A percentile compares a stretch with the other conserved stretches of the same genome.
Evolutionary conservation across 805 yeast genomes (phyloP).

Genomic region (Tetrapisispora phaffii): DNA sequence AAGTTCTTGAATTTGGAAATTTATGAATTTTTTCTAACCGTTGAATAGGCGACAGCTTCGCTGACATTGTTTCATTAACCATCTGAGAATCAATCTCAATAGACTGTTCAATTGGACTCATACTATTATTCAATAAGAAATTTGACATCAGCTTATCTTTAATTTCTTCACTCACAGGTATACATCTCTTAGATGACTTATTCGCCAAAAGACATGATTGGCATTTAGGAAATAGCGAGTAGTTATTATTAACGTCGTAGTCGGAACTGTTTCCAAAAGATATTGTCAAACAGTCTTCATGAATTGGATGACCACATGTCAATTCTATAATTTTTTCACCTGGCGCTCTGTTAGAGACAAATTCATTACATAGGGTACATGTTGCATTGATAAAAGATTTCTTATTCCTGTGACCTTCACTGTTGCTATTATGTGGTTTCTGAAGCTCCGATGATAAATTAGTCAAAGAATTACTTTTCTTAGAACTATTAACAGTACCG

Average conservation of each 20-base stretch:
- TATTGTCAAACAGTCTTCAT: conserved; percentile 46
- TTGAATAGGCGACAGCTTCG: conserved; percentile 3
- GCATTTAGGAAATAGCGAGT: conserved; percentile 23
- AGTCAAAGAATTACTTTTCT: neutral
- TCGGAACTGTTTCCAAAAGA: conserved; percentile 24
- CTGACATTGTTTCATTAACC: neutral
- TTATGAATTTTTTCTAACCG: conserved; percentile 3
- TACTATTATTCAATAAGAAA: conserved; percentile 10
- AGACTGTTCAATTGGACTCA: neutral
- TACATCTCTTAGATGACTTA: conserved; percentile 12
- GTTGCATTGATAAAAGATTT: conserved; percentile 21
- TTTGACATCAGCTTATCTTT: conserved; percentile 24
- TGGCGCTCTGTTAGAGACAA: conserved; percentile 35
- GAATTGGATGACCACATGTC: conserved; percentile 46
- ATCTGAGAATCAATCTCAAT: neutral
- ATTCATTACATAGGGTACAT: conserved; percentile 42
- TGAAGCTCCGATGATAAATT: neutral
- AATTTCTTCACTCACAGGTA: conserved; percentile 21
- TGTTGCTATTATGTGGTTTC: neutral
- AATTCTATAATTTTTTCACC: conserved; percentile 40
- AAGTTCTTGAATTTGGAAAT: conserved; percentile 1
- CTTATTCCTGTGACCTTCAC: conserved; percentile 4
- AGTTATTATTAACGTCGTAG: conserved; percentile 8
- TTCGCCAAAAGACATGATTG: conserved; percentile 12
- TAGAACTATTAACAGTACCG: conserved; percentile 11